Evolutionary conservation across 352 stramenopile genomes (phyloP).

Genomic region (Achlya hypogyna): DNA sequence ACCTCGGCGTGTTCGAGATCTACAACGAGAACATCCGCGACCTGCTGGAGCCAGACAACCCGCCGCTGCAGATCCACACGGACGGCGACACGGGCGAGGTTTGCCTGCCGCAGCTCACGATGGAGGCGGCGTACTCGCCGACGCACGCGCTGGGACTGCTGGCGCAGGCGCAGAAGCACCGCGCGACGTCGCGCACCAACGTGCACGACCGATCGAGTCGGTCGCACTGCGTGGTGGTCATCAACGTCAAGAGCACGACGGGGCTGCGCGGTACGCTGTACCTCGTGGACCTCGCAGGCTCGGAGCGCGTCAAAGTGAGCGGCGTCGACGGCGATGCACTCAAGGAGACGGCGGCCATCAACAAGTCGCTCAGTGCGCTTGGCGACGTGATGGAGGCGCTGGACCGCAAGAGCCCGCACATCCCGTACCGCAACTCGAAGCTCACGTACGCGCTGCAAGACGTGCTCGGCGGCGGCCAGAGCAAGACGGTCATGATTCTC

Average conservation of each 20-base stretch:
- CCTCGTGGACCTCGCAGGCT: constrained; percentile 89
- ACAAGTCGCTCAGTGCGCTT: constrained; percentile 87
- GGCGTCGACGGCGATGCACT: constrained; percentile 80
- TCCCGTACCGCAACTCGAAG: constrained; percentile 97
- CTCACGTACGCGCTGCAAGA: constrained; percentile 96
- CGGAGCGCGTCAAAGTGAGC: constrained; percentile 87
- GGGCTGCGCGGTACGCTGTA: constrained; percentile 82
- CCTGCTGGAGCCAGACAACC: constrained; percentile 53
- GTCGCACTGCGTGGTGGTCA: constrained; percentile 88
- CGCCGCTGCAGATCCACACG: constrained; percentile 64
- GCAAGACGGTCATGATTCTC: constrained; percentile 93
- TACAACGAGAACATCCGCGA: constrained; percentile 91
- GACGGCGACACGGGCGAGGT: constrained; percentile 60
- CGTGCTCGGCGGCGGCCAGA: constrained; percentile 71
- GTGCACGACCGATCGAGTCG: constrained; percentile 87
- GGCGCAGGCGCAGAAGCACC: constrained; percentile 54
- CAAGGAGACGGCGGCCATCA: constrained; percentile 72
- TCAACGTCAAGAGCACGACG: constrained; percentile 78
- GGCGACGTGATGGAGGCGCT: constrained; percentile 90
- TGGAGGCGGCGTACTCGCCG: constrained; percentile 50
- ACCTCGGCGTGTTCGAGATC: constrained; percentile 95
- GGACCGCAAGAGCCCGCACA: constrained; percentile 85
- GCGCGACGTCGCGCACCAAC: constrained; percentile 78
- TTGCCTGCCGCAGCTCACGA: constrained; percentile 58
- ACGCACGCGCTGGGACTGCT: constrained; percentile 65